Evolutionary conservation across 108 stramenopile genomes (phyloP).

Genomic region (Conticribra guillardii): DNA sequence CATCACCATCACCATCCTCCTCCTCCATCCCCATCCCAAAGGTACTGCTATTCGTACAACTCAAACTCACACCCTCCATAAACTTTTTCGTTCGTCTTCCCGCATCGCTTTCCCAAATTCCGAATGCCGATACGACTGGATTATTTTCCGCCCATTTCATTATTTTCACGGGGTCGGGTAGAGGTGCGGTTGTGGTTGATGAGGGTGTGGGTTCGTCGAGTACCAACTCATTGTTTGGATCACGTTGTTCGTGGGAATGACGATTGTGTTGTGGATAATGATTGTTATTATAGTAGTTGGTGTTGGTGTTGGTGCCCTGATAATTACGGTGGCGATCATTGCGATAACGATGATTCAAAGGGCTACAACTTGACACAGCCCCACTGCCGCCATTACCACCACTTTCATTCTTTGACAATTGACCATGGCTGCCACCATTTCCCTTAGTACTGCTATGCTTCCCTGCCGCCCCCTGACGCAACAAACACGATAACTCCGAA

Average conservation of each 20-base stretch:
- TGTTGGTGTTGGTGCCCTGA: constrained; percentile 2
- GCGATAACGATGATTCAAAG: no score
- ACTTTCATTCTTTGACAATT: neutral
- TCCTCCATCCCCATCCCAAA: neutral
- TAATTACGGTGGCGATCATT: no score
- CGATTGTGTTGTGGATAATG: no score
- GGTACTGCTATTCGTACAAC: neutral
- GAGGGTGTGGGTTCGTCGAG: neutral
- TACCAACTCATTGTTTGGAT: neutral
- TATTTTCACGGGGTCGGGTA: constrained; percentile 40
- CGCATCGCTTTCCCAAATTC: constrained; percentile 43
- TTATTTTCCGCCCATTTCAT: constrained; percentile 81
- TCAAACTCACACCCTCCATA: neutral
- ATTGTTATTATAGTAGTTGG: no score
- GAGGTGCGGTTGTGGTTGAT: neutral
- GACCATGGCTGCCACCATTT: neutral
- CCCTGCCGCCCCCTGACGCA: constrained; percentile 10
- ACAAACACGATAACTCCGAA: constrained; percentile 25
- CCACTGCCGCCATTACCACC: neutral
- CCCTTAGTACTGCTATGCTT: neutral
- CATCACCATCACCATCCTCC: neutral
- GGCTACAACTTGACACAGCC: no score
- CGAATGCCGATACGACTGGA: constrained; percentile 66
- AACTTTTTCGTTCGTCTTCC: constrained; percentile 20
- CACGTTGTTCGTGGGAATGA: no score